phyloP scores from a whole-genome alignment of 2,329 filamentous ascomycete species.

The Tolypocladium tropicale region DNA sequence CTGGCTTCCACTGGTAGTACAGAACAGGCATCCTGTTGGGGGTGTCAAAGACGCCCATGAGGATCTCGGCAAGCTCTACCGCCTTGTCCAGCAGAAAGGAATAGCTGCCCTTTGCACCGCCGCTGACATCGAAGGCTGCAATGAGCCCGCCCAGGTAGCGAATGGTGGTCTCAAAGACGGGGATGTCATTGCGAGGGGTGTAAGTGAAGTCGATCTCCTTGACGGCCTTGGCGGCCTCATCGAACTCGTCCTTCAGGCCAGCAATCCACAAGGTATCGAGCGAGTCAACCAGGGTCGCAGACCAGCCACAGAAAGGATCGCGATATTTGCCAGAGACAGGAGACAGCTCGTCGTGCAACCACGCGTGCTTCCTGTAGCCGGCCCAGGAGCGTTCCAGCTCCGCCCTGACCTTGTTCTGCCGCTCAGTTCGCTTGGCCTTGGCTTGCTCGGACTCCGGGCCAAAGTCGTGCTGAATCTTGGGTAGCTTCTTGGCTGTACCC shows the following conservation, averaged over 20 bases:
- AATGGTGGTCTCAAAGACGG: constrained; percentile 89
- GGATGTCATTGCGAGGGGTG: constrained; percentile 56
- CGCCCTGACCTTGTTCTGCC: constrained; percentile 56
- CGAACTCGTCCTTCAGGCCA: constrained; percentile 67
- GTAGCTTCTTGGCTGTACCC: constrained; percentile 58
- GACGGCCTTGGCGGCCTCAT: constrained; percentile 62
- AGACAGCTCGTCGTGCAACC: constrained; percentile 75
- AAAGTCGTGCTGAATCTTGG: constrained; percentile 68
- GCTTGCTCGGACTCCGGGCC: constrained; percentile 49
- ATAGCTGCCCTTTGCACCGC: constrained; percentile 44
- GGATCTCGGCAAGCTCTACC: constrained; percentile 65
- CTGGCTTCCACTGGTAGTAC: constrained; percentile 68
- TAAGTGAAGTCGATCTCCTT: constrained; percentile 75
- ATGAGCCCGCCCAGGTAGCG: constrained; percentile 82
- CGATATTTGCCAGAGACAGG: constrained; percentile 58
- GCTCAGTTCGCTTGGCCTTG: constrained; percentile 52
- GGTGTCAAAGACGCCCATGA: constrained; percentile 80
- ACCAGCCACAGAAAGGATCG: constrained; percentile 88
- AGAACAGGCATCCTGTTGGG: constrained; percentile 86
- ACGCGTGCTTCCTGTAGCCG: constrained; percentile 71
- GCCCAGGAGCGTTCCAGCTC: constrained; percentile 73
- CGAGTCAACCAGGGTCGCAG: constrained; percentile 74
- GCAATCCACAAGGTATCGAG: constrained; percentile 85
- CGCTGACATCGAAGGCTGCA: constrained; percentile 78
- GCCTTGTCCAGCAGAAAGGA: constrained; percentile 65